Base-by-base conservation (phyloP, 352 stramenopile species). In the Globisporangium cederbergense region DNA sequence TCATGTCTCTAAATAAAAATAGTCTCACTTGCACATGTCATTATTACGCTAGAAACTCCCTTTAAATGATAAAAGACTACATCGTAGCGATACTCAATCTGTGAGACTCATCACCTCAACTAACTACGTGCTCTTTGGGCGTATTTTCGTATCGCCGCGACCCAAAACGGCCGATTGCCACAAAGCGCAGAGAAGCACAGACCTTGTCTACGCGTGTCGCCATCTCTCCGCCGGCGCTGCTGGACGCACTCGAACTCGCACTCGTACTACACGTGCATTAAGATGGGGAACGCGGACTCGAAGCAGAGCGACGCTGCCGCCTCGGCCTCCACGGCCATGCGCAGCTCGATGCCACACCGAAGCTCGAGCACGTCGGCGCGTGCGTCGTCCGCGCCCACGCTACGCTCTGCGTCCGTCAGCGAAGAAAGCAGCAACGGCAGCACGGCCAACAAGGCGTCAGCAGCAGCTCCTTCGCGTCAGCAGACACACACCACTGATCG, bases 261-360 rank as follows among this genome's bases (percentile, higher is more conserved):
- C 32, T 36, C 32, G 32, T 4, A 36, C 32, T 36, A 43, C 28
- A 25, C 13, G 22, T 52, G 22, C 58, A 20, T 36, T 36, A 36
- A 22, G 7, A 65, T 65, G 59, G 59, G 59, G 18, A 65, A 65
- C 9, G 32, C 34, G 34, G 59, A 65, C 22, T 65, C 59, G 4
- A 57, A 56, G 46, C 43, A 56, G 25, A 65, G 46, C 46, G 36
- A 30, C 42, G 49, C 32, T 16, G 10, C 58, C 18, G 46, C 22
- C 20, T 11, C 38, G 4, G 46, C 38, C 10, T 2, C 51, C 3
- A 25, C 32, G 22, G 20, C 58, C 22, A 51, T 32, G 46, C 59
- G 59, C 38, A 56, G 38, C 38, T 65, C 59, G 2, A 58, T 65
- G 59, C 59, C 59, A 16, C 28, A 42, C 14, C 59, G 59, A 6